Conservation (phyloP, 176 grass and related monocot species). For the Musa schizocarpa region DNA sequence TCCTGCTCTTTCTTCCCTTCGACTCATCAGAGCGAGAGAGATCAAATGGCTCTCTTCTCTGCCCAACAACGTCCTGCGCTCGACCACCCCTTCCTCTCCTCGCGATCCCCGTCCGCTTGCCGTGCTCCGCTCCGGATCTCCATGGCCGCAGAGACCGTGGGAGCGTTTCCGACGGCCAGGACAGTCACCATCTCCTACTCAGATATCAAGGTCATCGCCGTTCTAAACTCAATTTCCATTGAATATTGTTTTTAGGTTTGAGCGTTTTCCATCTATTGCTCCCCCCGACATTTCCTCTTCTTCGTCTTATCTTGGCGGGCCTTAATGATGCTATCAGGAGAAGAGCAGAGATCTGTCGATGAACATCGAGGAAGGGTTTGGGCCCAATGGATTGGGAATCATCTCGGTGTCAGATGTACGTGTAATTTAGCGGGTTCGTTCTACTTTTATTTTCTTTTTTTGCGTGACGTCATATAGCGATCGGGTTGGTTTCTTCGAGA, state of each 20-base stretch:
- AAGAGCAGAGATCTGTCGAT: slow-evolving; percentile 46
- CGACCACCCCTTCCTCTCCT: neutral
- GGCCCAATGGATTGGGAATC: slow-evolving; percentile 73
- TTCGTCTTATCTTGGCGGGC: neutral
- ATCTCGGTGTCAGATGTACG: slow-evolving; percentile 75
- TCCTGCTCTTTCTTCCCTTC: too few species aligned
- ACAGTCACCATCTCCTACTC: slow-evolving; percentile 60
- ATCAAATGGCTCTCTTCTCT: neutral
- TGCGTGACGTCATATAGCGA: neutral
- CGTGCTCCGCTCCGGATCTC: neutral
- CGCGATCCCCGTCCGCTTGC: neutral
- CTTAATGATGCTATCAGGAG: slow-evolving; percentile 38
- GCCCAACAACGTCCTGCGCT: neutral
- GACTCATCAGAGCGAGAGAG: neutral
- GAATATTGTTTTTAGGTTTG: neutral
- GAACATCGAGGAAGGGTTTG: slow-evolving; percentile 85
- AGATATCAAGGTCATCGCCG: slow-evolving; percentile 44
- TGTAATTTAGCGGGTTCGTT: neutral
- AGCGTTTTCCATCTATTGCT: neutral
- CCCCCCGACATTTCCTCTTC: neutral
- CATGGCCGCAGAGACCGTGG: neutral
- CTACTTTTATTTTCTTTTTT: neutral
- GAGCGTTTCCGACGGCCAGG: slow-evolving; percentile 26
- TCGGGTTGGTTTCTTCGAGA: neutral
- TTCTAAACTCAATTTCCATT: neutral